Conservation (phyloP, 805 yeast species). For the Barnettozyma vustinii region DNA sequence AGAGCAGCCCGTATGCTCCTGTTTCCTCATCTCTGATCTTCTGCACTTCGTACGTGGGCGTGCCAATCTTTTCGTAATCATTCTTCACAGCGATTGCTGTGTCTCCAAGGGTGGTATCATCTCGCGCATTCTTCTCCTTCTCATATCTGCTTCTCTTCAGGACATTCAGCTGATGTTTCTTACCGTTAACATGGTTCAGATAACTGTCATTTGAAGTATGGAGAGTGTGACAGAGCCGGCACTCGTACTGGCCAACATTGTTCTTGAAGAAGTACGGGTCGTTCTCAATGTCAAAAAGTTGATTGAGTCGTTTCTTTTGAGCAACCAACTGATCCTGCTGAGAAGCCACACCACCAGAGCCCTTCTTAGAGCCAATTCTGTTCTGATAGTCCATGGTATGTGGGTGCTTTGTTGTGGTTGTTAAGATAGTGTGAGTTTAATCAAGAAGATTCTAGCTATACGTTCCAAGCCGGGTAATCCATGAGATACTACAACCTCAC, state of each 20-base stretch:
- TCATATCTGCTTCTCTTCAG: slow-evolving; percentile 50
- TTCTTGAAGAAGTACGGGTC: slow-evolving; percentile 86
- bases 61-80: slow-evolving; percentile 44
- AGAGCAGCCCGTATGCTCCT: slow-evolving; percentile 56
- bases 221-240: slow-evolving; percentile 76
- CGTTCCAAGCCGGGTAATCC: not conserved
- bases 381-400: slow-evolving; percentile 77
- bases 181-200: slow-evolving; percentile 78
- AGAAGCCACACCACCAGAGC: slow-evolving; percentile 84
- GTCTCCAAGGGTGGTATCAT: too few species aligned
- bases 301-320: slow-evolving; percentile 49
- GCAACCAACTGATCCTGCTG: slow-evolving; percentile 60
- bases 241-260: slow-evolving; percentile 80
- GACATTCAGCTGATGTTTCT: slow-evolving; percentile 71
- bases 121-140: slow-evolving; percentile 2
- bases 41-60: slow-evolving; percentile 63
- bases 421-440: not conserved
- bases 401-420: not conserved
- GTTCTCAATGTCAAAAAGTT: slow-evolving; percentile 48
- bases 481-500: too few species aligned
- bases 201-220: slow-evolving; percentile 80
- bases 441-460: not conserved
- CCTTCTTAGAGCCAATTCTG: slow-evolving; percentile 85
- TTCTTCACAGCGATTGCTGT: slow-evolving; percentile 10
- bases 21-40: slow-evolving; percentile 63